Evolutionary conservation across 2,329 filamentous ascomycete species (phyloP).

Genomic region (Alternaria sp.): DNA sequence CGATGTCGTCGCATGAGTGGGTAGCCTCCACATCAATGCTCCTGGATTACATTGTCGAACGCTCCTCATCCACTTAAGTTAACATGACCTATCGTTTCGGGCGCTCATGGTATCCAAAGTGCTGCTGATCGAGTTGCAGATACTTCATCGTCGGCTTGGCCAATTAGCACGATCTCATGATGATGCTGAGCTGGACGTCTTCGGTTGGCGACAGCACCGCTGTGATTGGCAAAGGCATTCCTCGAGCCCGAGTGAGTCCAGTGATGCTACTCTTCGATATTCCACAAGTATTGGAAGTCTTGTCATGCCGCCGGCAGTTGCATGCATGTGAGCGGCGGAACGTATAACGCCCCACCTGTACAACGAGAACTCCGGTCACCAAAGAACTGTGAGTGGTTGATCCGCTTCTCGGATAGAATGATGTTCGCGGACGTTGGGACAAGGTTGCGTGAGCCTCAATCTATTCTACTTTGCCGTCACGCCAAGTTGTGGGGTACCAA

Average conservation of each 20-base stretch:
- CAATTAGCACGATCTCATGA: neutral
- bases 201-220: neutral
- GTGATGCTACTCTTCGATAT: neutral
- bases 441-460: conserved; percentile 19
- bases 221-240: neutral
- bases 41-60: neutral
- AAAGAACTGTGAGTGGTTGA: neutral
- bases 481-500: conserved; percentile 23
- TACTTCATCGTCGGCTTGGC: neutral
- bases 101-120: neutral
- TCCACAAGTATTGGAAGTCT: conserved; percentile 6
- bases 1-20: neutral
- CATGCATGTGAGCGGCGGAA: neutral
- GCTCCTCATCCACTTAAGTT: neutral
- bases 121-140: neutral
- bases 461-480: conserved; percentile 14
- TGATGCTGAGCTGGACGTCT: neutral
- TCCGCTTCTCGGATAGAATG: neutral
- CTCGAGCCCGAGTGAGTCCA: neutral
- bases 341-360: conserved; percentile 7
- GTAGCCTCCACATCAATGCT: neutral
- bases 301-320: conserved; percentile 19
- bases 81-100: neutral
- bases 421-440: conserved; percentile 9
- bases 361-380: neutral